Conservation (phyloP, 129 eudicot species). For the Arctium lappa region DNA sequence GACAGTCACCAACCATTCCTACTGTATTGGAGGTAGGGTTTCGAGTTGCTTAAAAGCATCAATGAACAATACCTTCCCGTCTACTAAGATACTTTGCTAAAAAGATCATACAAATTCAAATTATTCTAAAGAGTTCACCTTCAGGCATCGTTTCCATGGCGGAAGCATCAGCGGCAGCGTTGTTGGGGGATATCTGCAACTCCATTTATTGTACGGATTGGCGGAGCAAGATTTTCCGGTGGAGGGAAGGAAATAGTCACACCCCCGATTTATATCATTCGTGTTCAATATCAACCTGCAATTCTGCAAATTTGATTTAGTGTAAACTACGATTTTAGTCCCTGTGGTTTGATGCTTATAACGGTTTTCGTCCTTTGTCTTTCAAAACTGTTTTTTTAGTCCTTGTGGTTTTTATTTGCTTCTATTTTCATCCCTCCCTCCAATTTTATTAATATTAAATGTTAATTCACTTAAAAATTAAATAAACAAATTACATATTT, state of each 20-base stretch:
- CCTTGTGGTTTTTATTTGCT: no score
- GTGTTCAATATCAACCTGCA: no score
- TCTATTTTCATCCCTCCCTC: no score
- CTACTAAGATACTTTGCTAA: background rate
- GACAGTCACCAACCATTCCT: background rate
- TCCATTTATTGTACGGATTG: constrained; percentile 5
- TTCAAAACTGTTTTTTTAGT: no score
- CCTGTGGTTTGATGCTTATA: no score
- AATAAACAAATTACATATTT: no score
- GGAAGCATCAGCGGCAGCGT: constrained; percentile 21
- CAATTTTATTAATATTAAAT: no score
- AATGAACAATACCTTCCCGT: background rate
- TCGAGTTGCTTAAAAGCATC: background rate
- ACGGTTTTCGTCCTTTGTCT: no score
- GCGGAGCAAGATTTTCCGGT: background rate
- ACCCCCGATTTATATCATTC: no score
- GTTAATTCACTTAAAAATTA: no score
- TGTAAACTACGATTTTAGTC: no score
- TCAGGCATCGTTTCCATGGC: constrained; percentile 32
- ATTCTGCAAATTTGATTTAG: no score
- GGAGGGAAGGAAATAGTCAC: background rate
- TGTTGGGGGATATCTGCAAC: constrained; percentile 16
- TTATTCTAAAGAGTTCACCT: constrained; percentile 3
- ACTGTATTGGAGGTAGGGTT: constrained; percentile 13
- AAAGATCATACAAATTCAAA: background rate